phyloP scores from a whole-genome alignment of 345 rosid species.

The Excoecaria cochinchinensis region DNA sequence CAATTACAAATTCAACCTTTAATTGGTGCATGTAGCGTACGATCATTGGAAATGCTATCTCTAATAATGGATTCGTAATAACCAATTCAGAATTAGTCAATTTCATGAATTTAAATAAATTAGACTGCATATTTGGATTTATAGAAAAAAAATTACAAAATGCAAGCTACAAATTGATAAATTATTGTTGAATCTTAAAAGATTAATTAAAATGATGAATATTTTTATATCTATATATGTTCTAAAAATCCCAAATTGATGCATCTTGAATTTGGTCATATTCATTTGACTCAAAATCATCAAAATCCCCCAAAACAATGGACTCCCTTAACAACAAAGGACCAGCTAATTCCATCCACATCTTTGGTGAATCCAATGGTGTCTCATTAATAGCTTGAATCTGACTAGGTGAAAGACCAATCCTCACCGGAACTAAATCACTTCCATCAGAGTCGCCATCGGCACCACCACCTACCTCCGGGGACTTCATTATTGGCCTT shows the following conservation, averaged over 20 bases:
- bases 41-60: too few species aligned
- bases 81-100: too few species aligned
- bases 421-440: slow-evolving; percentile 36
- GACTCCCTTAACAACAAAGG: slow-evolving; percentile 18
- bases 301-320: background rate
- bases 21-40: too few species aligned
- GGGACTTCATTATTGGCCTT: slow-evolving; percentile 16
- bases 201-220: too few species aligned
- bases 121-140: too few species aligned
- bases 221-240: too few species aligned
- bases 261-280: slow-evolving; percentile 22
- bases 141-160: too few species aligned
- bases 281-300: slow-evolving; percentile 11
- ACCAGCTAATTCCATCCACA: slow-evolving; percentile 56
- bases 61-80: too few species aligned
- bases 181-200: too few species aligned
- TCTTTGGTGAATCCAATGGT: slow-evolving; percentile 71
- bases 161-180: too few species aligned
- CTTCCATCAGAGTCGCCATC: background rate
- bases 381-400: slow-evolving; percentile 79
- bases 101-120: too few species aligned
- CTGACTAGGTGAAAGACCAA: slow-evolving; percentile 66
- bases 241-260: slow-evolving; percentile 43
- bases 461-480: slow-evolving; percentile 15
- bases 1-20: too few species aligned